Base-by-base conservation (phyloP, 768 basidiomycete species). In the Lentinula aciculospora region DNA sequence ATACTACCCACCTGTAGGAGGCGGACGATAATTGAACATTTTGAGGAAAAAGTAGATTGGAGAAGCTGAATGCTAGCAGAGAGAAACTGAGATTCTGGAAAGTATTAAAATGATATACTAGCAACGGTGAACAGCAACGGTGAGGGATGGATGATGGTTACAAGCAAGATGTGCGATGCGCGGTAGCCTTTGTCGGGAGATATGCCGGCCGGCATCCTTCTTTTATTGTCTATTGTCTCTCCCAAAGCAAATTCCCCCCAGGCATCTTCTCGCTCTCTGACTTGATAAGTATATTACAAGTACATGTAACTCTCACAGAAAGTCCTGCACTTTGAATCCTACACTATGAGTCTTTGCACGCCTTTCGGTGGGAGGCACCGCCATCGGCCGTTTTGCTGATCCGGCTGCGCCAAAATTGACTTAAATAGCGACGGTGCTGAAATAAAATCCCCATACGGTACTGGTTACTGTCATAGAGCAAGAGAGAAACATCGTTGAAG, bases 11-110 rank as follows among this genome's bases (percentile, higher is more conserved):
- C 13, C n/a, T 23, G 17, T 51, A 10, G 32, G 77, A 64, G 75
- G 76, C 56, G 69, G 68, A 64, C 76, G 69, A 54, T 64, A 67
- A 56, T 68, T 68, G 19, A 53, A 40, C 73, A 76, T 78, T 46
- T 56, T 58, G 27, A 46, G 10, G 15, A 12, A 23, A 40, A 54
- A n/a, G 15, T 28, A 5, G 42, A 15, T 56, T 17, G 6, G 44
- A 40, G 13, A 6, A 19, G 21, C 10, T 17, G 17, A 25, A 54
- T 9, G 21, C 42, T 44, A 21, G 40, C 15, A 27, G 53, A 32
- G 1, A 39, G 45, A 27, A 28, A n/a, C n/a, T n/a, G 13, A 17
- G 13, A 31, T 28, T 47, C n/a, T 28, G 46, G 29, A 47, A 27
- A 23, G 27, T 0, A 44, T 44, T 44, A 44, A 21, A 44, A 44